phyloP scores from a whole-genome alignment of 2,329 filamentous ascomycete genomes.

The Geosmithia flava region DNA sequence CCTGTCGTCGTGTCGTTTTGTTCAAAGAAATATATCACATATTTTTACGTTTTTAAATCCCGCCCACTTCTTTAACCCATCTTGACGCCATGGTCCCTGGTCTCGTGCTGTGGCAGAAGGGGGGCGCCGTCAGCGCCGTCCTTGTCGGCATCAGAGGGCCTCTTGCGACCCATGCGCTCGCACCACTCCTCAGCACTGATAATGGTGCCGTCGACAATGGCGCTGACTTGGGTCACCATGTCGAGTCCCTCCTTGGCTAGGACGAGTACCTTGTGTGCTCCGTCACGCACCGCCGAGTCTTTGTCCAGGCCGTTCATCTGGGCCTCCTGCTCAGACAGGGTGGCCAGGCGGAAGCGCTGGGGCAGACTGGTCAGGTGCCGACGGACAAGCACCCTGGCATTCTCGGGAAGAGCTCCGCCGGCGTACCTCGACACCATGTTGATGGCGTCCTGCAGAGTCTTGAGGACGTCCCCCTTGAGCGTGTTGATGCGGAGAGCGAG shows the following conservation, averaged over 20 bases:
- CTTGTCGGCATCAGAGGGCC: slow-evolving; percentile 6
- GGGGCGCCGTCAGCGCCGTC: slow-evolving; percentile 14
- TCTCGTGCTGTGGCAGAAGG: slow-evolving; percentile 11
- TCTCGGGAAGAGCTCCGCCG: slow-evolving; percentile 82
- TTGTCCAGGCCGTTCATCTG: slow-evolving; percentile 20
- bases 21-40: neutral
- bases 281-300: slow-evolving; percentile 29
- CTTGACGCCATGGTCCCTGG: slow-evolving; percentile 12
- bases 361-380: slow-evolving; percentile 76
- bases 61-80: slow-evolving; percentile 6
- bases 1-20: neutral
- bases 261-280: slow-evolving; percentile 67
- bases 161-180: slow-evolving; percentile 49
- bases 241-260: slow-evolving; percentile 85
- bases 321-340: slow-evolving; percentile 22
- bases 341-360: slow-evolving; percentile 67
- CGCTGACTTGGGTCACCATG: slow-evolving; percentile 86
- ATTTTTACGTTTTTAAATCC: neutral
- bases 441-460: slow-evolving; percentile 69
- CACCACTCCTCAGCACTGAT: slow-evolving; percentile 89
- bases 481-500: slow-evolving; percentile 52
- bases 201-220: slow-evolving; percentile 79
- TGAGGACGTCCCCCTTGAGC: slow-evolving; percentile 60
- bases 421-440: slow-evolving; percentile 80
- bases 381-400: slow-evolving; percentile 72